Evolutionary conservation across 1,284 basidiomycete genomes (phyloP).

Genomic region (Pascua sp.): DNA sequence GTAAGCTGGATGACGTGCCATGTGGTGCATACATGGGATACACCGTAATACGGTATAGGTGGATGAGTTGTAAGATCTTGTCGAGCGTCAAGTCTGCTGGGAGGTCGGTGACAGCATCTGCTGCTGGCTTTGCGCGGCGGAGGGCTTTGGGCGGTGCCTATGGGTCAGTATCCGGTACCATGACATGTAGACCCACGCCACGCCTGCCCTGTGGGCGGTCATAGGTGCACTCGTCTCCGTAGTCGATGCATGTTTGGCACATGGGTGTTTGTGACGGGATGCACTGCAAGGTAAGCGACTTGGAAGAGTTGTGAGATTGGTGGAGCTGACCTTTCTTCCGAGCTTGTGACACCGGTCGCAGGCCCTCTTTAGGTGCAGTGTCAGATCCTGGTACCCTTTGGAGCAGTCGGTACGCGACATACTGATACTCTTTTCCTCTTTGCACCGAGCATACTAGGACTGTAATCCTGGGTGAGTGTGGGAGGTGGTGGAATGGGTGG

Average conservation of each 20-base stretch:
- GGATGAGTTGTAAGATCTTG: neutral
- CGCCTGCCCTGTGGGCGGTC: conserved; percentile 15
- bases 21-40: conserved; percentile 17
- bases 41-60: conserved; percentile 10
- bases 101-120: neutral
- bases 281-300: conserved; percentile 8
- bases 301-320: too few species aligned
- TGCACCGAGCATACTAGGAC: neutral
- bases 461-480: neutral
- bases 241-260: conserved; percentile 16
- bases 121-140: neutral
- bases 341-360: conserved; percentile 17
- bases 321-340: conserved; percentile 8
- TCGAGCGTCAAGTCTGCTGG: neutral
- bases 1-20: neutral
- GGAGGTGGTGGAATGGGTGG: neutral
- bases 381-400: neutral
- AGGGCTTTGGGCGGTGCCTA: conserved; percentile 2
- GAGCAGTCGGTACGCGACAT: neutral
- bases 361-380: conserved; percentile 1
- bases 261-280: neutral
- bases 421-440: conserved; percentile 2
- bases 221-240: conserved; percentile 16
- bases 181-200: conserved; percentile 7
- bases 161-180: neutral